phyloP scores from a whole-genome alignment of 495 filamentous ascomycete species.

The Aspergillus nidulans region DNA sequence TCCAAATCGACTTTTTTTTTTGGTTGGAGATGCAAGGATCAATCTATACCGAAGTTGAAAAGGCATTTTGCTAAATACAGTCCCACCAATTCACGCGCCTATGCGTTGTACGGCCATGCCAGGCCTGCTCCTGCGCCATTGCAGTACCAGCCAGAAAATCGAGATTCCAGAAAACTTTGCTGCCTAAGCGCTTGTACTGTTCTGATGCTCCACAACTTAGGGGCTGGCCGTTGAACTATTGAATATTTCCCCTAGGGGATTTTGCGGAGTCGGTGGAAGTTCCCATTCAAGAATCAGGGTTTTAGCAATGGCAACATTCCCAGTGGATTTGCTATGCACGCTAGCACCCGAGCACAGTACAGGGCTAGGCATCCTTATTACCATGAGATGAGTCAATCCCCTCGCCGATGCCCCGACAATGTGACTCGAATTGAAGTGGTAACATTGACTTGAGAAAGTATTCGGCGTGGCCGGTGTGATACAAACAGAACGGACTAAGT shows the following conservation, averaged over 20 bases:
- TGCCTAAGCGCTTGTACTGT: background rate
- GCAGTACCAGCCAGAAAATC: background rate
- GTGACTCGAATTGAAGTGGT: background rate
- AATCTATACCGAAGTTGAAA: background rate
- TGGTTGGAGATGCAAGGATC: background rate
- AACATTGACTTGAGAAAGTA: background rate
- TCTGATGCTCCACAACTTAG: background rate
- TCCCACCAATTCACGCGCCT: background rate
- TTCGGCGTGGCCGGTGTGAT: background rate
- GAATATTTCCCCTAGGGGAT: background rate
- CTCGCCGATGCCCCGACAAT: background rate
- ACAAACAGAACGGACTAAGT: background rate
- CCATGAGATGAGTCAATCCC: background rate
- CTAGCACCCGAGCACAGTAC: background rate
- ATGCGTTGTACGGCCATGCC: background rate
- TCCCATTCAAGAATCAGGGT: background rate
- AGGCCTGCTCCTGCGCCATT: background rate
- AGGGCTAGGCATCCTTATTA: background rate
- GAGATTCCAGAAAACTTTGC: background rate
- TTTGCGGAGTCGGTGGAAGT: background rate
- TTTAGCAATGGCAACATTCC: background rate
- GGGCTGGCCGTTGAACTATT: background rate
- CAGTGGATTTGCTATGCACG: background rate
- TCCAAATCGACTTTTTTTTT: too few species aligned
- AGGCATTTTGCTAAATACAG: background rate